Conservation (phyloP, 768 basidiomycete genomes). For the Trametes gibbosa region DNA sequence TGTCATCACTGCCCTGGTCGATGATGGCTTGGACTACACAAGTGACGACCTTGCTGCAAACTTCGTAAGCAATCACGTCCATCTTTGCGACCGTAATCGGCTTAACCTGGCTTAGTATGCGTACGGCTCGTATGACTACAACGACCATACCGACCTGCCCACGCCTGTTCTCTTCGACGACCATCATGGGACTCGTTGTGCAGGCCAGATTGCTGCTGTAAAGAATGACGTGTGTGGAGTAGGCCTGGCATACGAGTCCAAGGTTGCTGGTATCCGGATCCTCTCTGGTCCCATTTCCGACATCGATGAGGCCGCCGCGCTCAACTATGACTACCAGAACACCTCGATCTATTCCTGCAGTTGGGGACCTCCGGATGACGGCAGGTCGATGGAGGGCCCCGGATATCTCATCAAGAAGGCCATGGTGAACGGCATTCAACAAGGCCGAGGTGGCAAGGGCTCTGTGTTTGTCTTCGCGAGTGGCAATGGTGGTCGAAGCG, state of each 20-base stretch:
- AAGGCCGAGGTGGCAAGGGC: slow-evolving; percentile 86
- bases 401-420: slow-evolving; percentile 90
- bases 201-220: slow-evolving; percentile 91
- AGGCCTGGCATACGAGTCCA: slow-evolving; percentile 89
- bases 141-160: slow-evolving; percentile 86
- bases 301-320: slow-evolving; percentile 89
- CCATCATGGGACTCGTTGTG: slow-evolving; percentile 96
- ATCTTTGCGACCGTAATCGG: background rate
- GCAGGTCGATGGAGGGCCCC: slow-evolving; percentile 91
- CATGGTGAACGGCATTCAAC: slow-evolving; percentile 88
- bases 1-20: slow-evolving; percentile 83
- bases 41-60: slow-evolving; percentile 85
- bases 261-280: slow-evolving; percentile 92
- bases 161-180: slow-evolving; percentile 88
- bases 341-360: slow-evolving; percentile 94
- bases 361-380: slow-evolving; percentile 98
- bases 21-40: slow-evolving; percentile 92
- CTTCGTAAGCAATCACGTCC: slow-evolving; percentile 62
- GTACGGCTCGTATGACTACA: slow-evolving; percentile 92
- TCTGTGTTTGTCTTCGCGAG: slow-evolving; percentile 96
- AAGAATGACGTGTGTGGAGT: slow-evolving; percentile 94
- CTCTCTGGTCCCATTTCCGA: slow-evolving; percentile 94
- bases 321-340: slow-evolving; percentile 92
- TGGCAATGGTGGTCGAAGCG: slow-evolving; percentile 88
- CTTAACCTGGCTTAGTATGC: slow-evolving; percentile 53